Evolutionary conservation across 2,329 filamentous ascomycete genomes (phyloP).

Genomic region (Periglandula ipomoeae): DNA sequence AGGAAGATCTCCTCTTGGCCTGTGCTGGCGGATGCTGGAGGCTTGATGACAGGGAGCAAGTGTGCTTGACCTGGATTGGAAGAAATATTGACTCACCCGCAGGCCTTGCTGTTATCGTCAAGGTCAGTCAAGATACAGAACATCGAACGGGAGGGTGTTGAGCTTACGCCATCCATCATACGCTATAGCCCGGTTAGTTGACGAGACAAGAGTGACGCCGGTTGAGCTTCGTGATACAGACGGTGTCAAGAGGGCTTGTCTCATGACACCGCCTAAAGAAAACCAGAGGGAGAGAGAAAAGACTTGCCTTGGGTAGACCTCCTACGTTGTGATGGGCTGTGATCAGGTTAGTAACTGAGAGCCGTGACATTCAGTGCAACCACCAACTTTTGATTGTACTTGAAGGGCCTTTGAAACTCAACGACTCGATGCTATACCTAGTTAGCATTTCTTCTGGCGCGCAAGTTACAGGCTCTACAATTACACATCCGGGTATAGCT

Average conservation of each 20-base stretch:
- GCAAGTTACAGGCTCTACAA: neutral
- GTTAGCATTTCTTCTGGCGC: neutral
- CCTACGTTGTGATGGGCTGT: conserved; percentile 51
- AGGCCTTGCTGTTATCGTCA: conserved; percentile 5
- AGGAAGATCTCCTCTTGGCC: no score
- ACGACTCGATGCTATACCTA: conserved; percentile 34
- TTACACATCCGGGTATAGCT: conserved; percentile 4
- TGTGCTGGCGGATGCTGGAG: no score
- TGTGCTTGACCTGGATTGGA: no score
- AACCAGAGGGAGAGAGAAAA: conserved; percentile 17
- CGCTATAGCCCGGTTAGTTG: conserved; percentile 16
- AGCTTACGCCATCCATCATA: conserved; percentile 34
- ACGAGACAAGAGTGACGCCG: neutral
- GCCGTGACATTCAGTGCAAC: neutral
- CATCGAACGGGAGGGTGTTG: neutral
- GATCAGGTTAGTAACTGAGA: conserved; percentile 2
- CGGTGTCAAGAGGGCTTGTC: neutral
- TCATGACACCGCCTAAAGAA: neutral
- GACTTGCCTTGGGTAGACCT: conserved; percentile 55
- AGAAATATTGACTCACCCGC: neutral
- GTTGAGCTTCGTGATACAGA: neutral
- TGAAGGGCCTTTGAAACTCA: conserved; percentile 38
- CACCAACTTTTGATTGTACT: conserved; percentile 36
- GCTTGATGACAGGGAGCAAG: no score
- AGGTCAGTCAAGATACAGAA: neutral